phyloP scores from a whole-genome alignment of 192 early-diverging fungal species.

The Mortierella hygrophila region DNA sequence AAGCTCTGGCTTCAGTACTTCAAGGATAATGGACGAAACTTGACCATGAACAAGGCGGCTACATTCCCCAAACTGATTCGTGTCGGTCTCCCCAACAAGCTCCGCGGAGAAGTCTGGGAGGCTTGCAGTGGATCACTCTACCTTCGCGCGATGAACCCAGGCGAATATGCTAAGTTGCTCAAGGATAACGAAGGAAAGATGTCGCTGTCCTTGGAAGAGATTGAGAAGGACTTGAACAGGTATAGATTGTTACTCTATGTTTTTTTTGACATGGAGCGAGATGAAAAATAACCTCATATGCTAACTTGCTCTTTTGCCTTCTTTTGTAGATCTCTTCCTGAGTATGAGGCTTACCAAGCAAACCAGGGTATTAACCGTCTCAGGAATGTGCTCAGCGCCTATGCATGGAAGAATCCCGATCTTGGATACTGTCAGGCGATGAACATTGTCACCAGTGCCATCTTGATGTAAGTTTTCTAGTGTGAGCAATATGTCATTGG shows the following conservation, averaged over 20 bases:
- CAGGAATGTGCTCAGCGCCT: constrained; percentile 92
- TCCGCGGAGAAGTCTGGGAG: constrained; percentile 97
- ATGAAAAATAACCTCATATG: background rate
- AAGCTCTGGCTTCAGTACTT: constrained; percentile 84
- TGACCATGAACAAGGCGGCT: constrained; percentile 83
- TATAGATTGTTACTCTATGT: constrained; percentile 11
- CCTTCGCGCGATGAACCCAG: constrained; percentile 86
- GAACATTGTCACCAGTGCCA: constrained; percentile 97
- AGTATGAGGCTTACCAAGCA: constrained; percentile 93
- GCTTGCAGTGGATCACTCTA: constrained; percentile 89
- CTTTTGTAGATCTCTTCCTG: constrained; percentile 82
- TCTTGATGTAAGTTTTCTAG: constrained; percentile 76
- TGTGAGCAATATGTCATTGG: background rate
- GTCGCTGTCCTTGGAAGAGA: constrained; percentile 91
- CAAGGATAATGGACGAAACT: constrained; percentile 83
- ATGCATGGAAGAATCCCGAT: constrained; percentile 87
- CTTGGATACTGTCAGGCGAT: constrained; percentile 99
- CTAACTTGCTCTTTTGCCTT: background rate
- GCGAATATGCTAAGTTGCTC: constrained; percentile 84
- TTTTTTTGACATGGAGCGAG: background rate
- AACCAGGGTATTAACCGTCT: constrained; percentile 93
- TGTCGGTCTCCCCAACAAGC: constrained; percentile 86
- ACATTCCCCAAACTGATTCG: constrained; percentile 92
- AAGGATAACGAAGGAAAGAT: constrained; percentile 75
- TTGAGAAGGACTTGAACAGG: constrained; percentile 96